A percentile compares a stretch with the other conserved stretches of the same genome.
phyloP scores from a whole-genome alignment of 2,329 filamentous ascomycete genomes.

The Colletotrichum cereale region DNA sequence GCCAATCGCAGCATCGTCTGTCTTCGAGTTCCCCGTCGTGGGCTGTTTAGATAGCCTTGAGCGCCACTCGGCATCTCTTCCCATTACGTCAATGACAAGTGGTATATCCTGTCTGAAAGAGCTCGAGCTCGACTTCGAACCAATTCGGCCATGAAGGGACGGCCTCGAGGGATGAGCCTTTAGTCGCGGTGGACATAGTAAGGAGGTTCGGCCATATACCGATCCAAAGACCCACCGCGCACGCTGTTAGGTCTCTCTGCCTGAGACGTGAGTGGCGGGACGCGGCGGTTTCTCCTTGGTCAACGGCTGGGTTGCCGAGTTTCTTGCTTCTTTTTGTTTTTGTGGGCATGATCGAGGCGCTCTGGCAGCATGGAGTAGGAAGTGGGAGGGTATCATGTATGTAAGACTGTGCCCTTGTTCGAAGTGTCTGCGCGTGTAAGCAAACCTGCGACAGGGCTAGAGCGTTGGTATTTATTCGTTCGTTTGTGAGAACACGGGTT shows the following conservation, averaged over 20 bases:
- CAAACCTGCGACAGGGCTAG: slow-evolving; percentile 1
- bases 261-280: background rate
- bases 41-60: background rate
- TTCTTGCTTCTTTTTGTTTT: slow-evolving; percentile 5
- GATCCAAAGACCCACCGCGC: slow-evolving; percentile 6
- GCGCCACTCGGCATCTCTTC: slow-evolving; percentile 30
- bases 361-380: slow-evolving; percentile 9
- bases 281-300: background rate
- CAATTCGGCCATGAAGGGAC: background rate
- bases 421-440: slow-evolving; percentile 7
- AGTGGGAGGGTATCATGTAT: slow-evolving; percentile 29
- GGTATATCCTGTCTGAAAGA: background rate
- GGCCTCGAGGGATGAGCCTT: background rate
- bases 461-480: slow-evolving; percentile 9
- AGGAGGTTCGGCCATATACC: slow-evolving; percentile 5
- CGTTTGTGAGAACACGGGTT: background rate
- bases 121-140: background rate
- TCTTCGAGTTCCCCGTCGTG: slow-evolving; percentile 8
- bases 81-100: slow-evolving; percentile 11
- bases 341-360: slow-evolving; percentile 12
- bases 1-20: slow-evolving; percentile 7
- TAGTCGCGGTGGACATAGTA: background rate
- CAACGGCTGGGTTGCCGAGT: slow-evolving; percentile 3
- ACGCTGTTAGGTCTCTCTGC: background rate
- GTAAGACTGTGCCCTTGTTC: slow-evolving; percentile 32